These are phyloP conservation scores for Elaeis guineensis DNA, from an alignment of 176 grass and related monocot species.

Conservation along the genomic window DNA sequence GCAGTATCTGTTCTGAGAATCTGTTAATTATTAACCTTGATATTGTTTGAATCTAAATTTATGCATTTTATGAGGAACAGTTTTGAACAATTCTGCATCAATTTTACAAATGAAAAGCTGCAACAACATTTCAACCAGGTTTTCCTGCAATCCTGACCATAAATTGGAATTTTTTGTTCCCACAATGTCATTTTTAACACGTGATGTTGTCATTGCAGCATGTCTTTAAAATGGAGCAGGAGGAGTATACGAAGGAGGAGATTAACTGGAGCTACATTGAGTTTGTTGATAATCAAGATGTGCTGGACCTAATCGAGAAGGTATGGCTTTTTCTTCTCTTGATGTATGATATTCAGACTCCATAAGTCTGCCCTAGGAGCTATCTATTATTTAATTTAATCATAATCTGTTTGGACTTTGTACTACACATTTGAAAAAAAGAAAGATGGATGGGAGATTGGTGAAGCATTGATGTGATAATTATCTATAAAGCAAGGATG, in stretches of 20 bases:
- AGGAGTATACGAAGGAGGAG: slow-evolving; percentile 87
- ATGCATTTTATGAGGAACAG: slow-evolving; percentile 34
- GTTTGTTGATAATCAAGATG: slow-evolving; percentile 97
- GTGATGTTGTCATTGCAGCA: slow-evolving; percentile 38
- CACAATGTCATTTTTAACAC: not conserved
- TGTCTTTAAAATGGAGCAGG: slow-evolving; percentile 99
- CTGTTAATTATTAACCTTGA: slow-evolving; percentile 10
- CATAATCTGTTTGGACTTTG: no score
- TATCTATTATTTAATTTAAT: no score
- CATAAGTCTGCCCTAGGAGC: no score
- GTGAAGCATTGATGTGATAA: no score
- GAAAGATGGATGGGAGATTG: no score
- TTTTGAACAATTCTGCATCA: slow-evolving; percentile 98
- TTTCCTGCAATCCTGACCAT: not conserved
- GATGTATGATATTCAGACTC: slow-evolving; percentile 2
- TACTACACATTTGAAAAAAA: no score
- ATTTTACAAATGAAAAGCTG: slow-evolving; percentile 96
- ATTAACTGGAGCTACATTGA: slow-evolving; percentile 98
- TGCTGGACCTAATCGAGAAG: slow-evolving; percentile 93
- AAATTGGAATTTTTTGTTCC: slow-evolving; percentile 9
- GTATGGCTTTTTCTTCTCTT: slow-evolving; percentile 26
- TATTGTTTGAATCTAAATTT: slow-evolving; percentile 16
- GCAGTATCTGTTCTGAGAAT: not conserved
- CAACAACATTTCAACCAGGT: slow-evolving; percentile 99
- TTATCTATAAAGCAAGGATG: no score